Base-by-base conservation (phyloP, 1,284 basidiomycete genomes). In the Schizophyllum commune region DNA sequence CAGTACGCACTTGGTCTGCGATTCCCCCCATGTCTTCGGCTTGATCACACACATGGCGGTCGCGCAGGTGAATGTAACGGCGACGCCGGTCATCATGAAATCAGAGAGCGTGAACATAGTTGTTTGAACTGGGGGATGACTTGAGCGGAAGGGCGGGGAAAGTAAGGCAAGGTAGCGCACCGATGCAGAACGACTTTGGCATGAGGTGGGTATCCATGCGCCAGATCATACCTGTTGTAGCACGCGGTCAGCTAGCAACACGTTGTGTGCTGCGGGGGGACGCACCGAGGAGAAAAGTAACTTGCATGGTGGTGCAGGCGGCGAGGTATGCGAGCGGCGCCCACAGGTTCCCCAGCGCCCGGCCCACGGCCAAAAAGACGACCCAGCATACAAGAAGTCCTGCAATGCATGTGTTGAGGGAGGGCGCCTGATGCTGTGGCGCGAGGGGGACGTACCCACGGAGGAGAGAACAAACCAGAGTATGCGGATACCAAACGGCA, bases 161-260 rank as follows among this genome's bases (percentile, higher is more conserved):
- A 19, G 13, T 52, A 39, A 15, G 60, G 22, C 57, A 1, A 56
- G 22, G 22, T 51, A 55, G 65, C 78, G 63, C 66, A 85, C 84
- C 75, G 55, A 80, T 70, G 66, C 86, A 88, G 65, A 88, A 88
- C 15, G 68, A 66, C 56, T 67, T 70, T 6, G 85, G 83, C 83
- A 88, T 88, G 32, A 65, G 68, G 56, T 73, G 73, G 1, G 86
- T 83, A 63, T 84, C 72, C 84, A 88, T 86, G 58, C 71, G 71
- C 78, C 84, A 87, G 20, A 84, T 76, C 69, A 88, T 78, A 8
- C 86, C 86, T 88, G 53, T 6, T 19, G 33, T 54, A 56, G 32
- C 52, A 55, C 55, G 55, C n/a, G 52, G 20, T 22, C 32, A 52
- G 32, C 54, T 3, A 17, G 61, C 53, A 55, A 21, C 53, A n/a